Evolutionary conservation across 2,329 filamentous ascomycete genomes (phyloP).

Genomic region (Clonostachys rosea): DNA sequence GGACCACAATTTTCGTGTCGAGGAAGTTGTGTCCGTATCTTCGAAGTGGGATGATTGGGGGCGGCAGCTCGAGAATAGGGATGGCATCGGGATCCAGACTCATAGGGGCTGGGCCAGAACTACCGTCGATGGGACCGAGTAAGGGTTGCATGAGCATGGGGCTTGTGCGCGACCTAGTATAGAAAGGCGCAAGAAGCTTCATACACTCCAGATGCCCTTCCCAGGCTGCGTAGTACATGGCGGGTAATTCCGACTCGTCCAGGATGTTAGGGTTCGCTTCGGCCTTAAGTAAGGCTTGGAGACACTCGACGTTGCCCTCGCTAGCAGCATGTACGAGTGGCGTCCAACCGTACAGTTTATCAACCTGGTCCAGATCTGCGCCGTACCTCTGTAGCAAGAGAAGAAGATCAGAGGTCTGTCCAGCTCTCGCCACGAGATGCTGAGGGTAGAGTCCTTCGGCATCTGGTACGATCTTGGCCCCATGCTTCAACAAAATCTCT

Average conservation of each 20-base stretch:
- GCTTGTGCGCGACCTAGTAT: slow-evolving; percentile 35
- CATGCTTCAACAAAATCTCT: slow-evolving; percentile 74
- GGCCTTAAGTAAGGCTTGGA: slow-evolving; percentile 75
- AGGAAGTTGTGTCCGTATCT: slow-evolving; percentile 98
- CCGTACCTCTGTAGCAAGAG: slow-evolving; percentile 79
- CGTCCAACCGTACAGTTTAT: slow-evolving; percentile 97
- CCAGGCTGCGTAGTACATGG: slow-evolving; percentile 98
- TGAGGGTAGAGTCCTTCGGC: slow-evolving; percentile 97
- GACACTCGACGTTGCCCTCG: slow-evolving; percentile 87
- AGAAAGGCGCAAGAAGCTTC: slow-evolving; percentile 69
- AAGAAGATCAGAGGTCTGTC: slow-evolving; percentile 74
- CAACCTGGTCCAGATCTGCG: slow-evolving; percentile 84
- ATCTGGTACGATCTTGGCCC: slow-evolving; percentile 82
- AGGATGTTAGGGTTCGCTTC: slow-evolving; percentile 74
- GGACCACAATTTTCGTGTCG: slow-evolving; percentile 93
- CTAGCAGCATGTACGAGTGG: slow-evolving; percentile 94
- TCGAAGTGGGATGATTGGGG: slow-evolving; percentile 90
- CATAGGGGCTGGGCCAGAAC: slow-evolving; percentile 53
- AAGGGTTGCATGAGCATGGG: slow-evolving; percentile 36
- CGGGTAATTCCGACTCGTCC: slow-evolving; percentile 89
- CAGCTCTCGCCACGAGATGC: slow-evolving; percentile 88
- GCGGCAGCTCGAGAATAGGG: slow-evolving; percentile 84
- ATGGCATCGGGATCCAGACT: slow-evolving; percentile 81
- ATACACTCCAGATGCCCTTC: slow-evolving; percentile 95
- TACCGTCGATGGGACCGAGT: slow-evolving; percentile 37